A percentile compares a stretch with the other conserved stretches of the same genome.
phyloP scores from a whole-genome alignment of 116 monocot genomes.

The Papilionanthe hybrid region DNA sequence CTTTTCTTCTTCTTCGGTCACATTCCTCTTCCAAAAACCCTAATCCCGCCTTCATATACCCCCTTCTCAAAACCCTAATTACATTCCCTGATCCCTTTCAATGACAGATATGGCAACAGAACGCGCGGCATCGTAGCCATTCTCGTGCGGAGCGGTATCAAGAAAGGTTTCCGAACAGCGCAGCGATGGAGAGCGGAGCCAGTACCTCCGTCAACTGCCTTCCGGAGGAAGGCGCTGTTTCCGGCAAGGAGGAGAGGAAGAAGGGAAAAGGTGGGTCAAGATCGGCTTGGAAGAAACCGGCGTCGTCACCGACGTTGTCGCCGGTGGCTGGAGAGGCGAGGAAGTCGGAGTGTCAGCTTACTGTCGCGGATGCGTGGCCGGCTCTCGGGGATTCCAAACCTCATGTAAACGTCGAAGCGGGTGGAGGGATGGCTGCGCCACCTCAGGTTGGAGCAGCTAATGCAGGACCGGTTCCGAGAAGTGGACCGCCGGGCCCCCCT shows the following conservation, averaged over 20 bases:
- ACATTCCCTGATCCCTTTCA: neutral
- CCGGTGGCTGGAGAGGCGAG: slow-evolving; percentile 11
- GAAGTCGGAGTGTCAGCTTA: slow-evolving; percentile 10
- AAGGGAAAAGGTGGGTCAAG: slow-evolving; percentile 11
- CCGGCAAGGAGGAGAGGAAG: slow-evolving; percentile 14
- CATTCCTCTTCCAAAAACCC: slow-evolving; percentile 26
- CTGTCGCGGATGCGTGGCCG: slow-evolving; percentile 17
- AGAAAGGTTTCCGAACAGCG: neutral
- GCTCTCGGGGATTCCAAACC: slow-evolving; percentile 14
- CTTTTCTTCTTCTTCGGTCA: neutral
- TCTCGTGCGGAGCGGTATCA: neutral
- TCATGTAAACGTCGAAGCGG: neutral
- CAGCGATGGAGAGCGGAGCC: slow-evolving; percentile 23
- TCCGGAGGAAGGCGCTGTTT: slow-evolving; percentile 9
- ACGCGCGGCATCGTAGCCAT: neutral
- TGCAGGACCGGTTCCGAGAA: slow-evolving; percentile 7
- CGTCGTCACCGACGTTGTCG: neutral
- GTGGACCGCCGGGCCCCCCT: slow-evolving; percentile 11
- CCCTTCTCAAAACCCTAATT: slow-evolving; percentile 24
- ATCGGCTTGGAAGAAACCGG: slow-evolving; percentile 24
- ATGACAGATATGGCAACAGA: neutral
- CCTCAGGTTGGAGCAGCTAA: slow-evolving; percentile 6
- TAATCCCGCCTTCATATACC: slow-evolving; percentile 35
- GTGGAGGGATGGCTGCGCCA: slow-evolving; percentile 9
- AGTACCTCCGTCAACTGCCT: neutral